Base-by-base conservation (phyloP, 148 eudicot genomes). In the Cornus suecica region DNA sequence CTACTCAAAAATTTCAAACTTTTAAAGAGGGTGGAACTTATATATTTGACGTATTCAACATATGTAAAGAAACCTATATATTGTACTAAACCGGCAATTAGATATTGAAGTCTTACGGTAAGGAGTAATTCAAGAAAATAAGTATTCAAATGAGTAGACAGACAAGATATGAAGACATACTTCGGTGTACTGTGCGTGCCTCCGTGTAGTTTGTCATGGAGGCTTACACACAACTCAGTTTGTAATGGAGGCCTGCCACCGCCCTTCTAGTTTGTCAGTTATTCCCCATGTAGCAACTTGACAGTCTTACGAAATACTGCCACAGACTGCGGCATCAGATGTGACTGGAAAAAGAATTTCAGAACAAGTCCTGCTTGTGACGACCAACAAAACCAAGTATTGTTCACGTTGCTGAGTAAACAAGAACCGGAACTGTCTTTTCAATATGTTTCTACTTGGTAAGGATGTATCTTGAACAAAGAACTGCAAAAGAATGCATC, bases 161-260 rank as follows among this genome's bases (percentile, higher is more conserved):
- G 13, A 1, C 25, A 1, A 13, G 70, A 79, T 71, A 73, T 30
- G 5, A 61, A 68, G 34, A 65, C 85, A 32, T 83, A 94, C 98
- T 86, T 88, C 91, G 74, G 97, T 94, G 76, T 91, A 87, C 58
- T n/a, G n/a, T n/a, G n/a, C n/a, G n/a, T n/a, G n/a, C n/a, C n/a
- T n/a, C n/a, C n/a, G n/a, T n/a, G n/a, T n/a, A n/a, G n/a, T n/a
- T n/a, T n/a, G n/a, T n/a, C n/a, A n/a, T n/a, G n/a, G n/a, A n/a
- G n/a, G n/a, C n/a, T n/a, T n/a, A n/a, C n/a, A n/a, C n/a, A n/a
- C n/a, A n/a, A 94, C 98, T 94, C 68, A 94, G 86, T 51, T 94
- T n/a, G n/a, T n/a, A n/a, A n/a, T n/a, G n/a, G n/a, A 58, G 91
- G 97, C 86, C 97, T 90, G 82, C 98, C 90, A 94, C 72, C 89